Evolutionary conservation across 805 yeast species (phyloP).

Genomic region (Saccharomycopsis oosterbeekiorum): DNA sequence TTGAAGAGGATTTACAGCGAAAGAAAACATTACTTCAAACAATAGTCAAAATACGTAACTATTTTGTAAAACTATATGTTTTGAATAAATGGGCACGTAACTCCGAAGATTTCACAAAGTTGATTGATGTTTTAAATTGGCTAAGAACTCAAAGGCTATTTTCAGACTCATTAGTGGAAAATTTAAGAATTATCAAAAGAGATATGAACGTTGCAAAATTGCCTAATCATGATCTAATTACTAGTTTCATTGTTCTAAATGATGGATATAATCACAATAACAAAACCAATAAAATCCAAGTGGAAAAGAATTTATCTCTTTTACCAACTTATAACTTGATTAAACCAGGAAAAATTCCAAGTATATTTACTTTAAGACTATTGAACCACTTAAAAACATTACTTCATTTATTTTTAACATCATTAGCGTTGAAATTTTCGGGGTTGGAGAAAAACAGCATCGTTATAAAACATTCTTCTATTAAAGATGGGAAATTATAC

Average conservation of each 20-base stretch:
- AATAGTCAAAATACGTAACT: conserved; percentile 67
- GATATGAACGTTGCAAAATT: conserved; percentile 49
- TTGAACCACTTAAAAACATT: conserved; percentile 11
- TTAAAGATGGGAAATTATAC: conserved; percentile 14
- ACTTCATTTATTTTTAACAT: conserved; percentile 12
- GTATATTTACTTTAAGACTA: conserved; percentile 5
- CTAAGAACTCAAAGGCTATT: conserved; percentile 66
- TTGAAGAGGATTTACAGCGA: conserved; percentile 16
- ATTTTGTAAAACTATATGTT: conserved; percentile 76
- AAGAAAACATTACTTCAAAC: conserved; percentile 62
- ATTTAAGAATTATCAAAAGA: conserved; percentile 13
- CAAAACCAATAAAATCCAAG: background rate
- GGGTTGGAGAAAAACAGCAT: background rate
- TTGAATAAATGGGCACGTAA: conserved; percentile 79
- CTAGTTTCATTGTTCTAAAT: conserved; percentile 77
- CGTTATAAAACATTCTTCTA: conserved; percentile 4
- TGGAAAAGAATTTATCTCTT: conserved; percentile 6
- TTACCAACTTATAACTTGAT: conserved; percentile 16
- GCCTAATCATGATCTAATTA: conserved; percentile 82
- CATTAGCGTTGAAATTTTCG: conserved; percentile 5
- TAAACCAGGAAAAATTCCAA: background rate
- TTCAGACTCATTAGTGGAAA: conserved; percentile 58
- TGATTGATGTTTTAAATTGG: conserved; percentile 87
- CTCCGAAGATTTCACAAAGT: conserved; percentile 55
- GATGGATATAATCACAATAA: conserved; percentile 34